These are phyloP conservation scores for Microdochium trichocladiopsis DNA, from an alignment of 2,329 filamentous ascomycete genomes.

Conservation along the genomic window DNA sequence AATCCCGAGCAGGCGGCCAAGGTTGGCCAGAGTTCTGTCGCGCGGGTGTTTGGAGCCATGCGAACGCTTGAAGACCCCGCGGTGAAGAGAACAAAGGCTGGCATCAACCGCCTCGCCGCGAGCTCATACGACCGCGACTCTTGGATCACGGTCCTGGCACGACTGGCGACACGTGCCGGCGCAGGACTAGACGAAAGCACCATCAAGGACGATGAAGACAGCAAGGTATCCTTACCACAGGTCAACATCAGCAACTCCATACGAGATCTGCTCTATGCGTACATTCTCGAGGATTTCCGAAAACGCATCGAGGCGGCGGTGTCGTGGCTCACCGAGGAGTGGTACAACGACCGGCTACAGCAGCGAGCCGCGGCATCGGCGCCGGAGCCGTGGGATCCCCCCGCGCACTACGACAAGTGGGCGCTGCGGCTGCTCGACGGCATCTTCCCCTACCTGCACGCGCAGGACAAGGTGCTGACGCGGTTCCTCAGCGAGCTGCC, in stretches of 20 bases:
- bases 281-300: constrained; percentile 88
- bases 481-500: constrained; percentile 90
- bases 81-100: constrained; percentile 56
- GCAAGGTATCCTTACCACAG: constrained; percentile 16
- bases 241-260: constrained; percentile 57
- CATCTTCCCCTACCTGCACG: constrained; percentile 85
- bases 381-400: constrained; percentile 34
- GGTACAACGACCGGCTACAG: constrained; percentile 79
- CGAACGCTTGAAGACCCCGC: constrained; percentile 62
- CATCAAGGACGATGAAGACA: constrained; percentile 49
- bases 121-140: constrained; percentile 80
- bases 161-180: constrained; percentile 74
- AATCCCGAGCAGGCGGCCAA: constrained; percentile 65
- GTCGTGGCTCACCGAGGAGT: constrained; percentile 93
- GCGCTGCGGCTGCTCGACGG: constrained; percentile 77
- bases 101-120: constrained; percentile 78
- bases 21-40: constrained; percentile 67
- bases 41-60: constrained; percentile 73
- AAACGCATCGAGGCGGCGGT: constrained; percentile 84
- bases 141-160: constrained; percentile 82
- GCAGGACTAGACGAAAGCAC: constrained; percentile 57
- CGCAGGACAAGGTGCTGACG: constrained; percentile 82
- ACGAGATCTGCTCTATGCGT: constrained; percentile 73
- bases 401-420: constrained; percentile 71
- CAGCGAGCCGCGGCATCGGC: constrained; percentile 29